Base-by-base conservation (phyloP, 1,139 yeast species). In the Suhomyces terraborum region DNA sequence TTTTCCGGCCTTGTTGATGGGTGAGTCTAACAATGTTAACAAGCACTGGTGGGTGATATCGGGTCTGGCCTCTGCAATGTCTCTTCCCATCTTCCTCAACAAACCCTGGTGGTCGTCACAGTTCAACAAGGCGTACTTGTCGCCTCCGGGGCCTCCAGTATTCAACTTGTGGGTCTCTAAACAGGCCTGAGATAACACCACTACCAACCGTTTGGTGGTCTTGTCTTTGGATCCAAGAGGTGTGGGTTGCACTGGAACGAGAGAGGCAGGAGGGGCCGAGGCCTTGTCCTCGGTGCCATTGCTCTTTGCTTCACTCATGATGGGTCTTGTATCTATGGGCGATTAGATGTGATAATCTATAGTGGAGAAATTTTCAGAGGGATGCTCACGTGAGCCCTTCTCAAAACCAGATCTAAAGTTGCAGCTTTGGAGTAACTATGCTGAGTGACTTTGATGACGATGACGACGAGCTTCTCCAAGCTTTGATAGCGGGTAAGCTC, bases 101-200 rank as follows among this genome's bases (percentile, higher is more conserved):
- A 93, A 74, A 12, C 98, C 98, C 69, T 93, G 98, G 63, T 93
- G 98, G 64, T 93, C 98, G 64, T 93, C 98, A 73, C 98, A 93
- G 69, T 93, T 93, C 55, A 93, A 75, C 49, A 93, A 70, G 0
- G 95, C 97, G 59, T 85, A 93, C 62, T 93, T 87, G 61, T 91
- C 98, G 40, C 95, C 96, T 38, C 91, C 89, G 20, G 86, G 78
- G 7, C 84, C 80, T 16, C 81, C 79, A 3, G 85, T 73, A 45
- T 82, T 80, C 63, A 91, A 81, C 63, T 88, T 91, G 62, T 91
- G 95, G 10, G 98, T 91, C 62, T 93, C 98, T 44, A 93, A 73
- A 56, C 97, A 91, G 21, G 98, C 98, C 60, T 89, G 95, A 7
- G 96, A 84, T 42, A 93, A 76, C 18, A 93, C 98, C 16, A 93